Evolutionary conservation across 225 moss, liverwort and hornwort species (phyloP).

Genomic region (Straminergon stramineum): DNA sequence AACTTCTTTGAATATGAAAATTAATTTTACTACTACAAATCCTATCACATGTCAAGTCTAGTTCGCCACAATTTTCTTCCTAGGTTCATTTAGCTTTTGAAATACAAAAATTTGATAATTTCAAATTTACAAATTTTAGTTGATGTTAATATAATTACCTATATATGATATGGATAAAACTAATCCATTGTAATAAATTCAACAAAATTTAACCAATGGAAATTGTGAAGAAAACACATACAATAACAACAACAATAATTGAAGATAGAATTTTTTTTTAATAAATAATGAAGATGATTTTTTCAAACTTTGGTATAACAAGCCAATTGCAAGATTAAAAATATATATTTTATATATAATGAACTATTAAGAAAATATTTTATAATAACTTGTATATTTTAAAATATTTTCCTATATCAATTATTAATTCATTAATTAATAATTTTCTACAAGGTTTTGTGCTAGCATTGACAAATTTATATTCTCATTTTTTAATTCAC

Average conservation of each 20-base stretch:
- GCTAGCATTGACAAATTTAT: no score
- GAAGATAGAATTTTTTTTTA: neutral
- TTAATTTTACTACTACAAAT: neutral
- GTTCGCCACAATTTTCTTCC: neutral
- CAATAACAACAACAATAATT: neutral
- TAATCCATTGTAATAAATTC: neutral
- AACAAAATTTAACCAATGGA: neutral
- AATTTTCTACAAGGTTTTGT: neutral
- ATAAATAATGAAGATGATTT: neutral
- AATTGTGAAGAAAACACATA: neutral
- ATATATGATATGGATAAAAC: neutral
- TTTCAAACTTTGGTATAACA: neutral
- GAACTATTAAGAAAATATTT: neutral
- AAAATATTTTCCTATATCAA: neutral
- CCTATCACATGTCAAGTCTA: neutral
- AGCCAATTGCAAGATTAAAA: neutral
- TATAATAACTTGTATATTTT: neutral
- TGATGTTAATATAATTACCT: neutral
- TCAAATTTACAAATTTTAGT: neutral
- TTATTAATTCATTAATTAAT: neutral
- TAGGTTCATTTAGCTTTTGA: neutral
- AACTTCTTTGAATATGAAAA: neutral
- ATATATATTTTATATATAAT: no score
- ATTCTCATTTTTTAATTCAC: accelerated
- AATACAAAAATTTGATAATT: neutral